Conservation (phyloP, 352 stramenopile species). For the Halophytophthora batemanensis region DNA sequence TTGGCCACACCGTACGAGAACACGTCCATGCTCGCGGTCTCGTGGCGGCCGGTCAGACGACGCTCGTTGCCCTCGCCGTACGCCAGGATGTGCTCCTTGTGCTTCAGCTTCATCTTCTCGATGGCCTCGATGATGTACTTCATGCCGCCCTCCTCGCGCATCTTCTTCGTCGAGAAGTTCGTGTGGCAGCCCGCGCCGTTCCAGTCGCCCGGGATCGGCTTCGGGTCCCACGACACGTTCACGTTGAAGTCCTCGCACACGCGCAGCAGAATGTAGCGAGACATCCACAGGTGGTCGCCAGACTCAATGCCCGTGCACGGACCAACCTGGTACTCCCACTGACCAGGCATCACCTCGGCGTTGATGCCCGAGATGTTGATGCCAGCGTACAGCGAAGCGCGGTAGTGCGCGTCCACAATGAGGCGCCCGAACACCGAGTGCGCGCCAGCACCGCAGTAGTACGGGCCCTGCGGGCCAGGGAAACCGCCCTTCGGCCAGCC, state of each 20-base stretch:
- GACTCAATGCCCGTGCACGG: slow-evolving; percentile 95
- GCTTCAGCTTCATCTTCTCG: slow-evolving; percentile 97
- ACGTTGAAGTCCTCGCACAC: slow-evolving; percentile 98
- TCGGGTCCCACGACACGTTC: slow-evolving; percentile 96
- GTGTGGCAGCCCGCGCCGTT: slow-evolving; percentile 96
- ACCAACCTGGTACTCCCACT: slow-evolving; percentile 98
- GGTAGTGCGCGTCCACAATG: slow-evolving; percentile 95
- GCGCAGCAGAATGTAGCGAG: slow-evolving; percentile 95
- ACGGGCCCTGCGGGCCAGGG: slow-evolving; percentile 88
- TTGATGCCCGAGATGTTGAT: slow-evolving; percentile 97
- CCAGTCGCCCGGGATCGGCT: slow-evolving; percentile 98
- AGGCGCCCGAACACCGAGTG: slow-evolving; percentile 95
- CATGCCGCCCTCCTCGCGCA: slow-evolving; percentile 94
- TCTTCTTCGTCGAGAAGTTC: slow-evolving; percentile 96
- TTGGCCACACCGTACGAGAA: slow-evolving; percentile 98
- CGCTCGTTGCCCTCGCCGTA: slow-evolving; percentile 97
- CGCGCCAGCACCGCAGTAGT: slow-evolving; percentile 93
- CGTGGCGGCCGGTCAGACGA: slow-evolving; percentile 94
- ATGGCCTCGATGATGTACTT: slow-evolving; percentile 95
- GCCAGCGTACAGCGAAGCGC: slow-evolving; percentile 93
- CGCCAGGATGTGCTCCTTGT: slow-evolving; percentile 96
- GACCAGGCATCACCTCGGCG: slow-evolving; percentile 97
- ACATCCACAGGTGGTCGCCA: slow-evolving; percentile 97
- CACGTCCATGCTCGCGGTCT: slow-evolving; percentile 95
- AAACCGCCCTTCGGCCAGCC: slow-evolving; percentile 91